Evolutionary conservation across 2,329 filamentous ascomycete species (phyloP).

Genomic region (Exophiala dermatitidis): DNA sequence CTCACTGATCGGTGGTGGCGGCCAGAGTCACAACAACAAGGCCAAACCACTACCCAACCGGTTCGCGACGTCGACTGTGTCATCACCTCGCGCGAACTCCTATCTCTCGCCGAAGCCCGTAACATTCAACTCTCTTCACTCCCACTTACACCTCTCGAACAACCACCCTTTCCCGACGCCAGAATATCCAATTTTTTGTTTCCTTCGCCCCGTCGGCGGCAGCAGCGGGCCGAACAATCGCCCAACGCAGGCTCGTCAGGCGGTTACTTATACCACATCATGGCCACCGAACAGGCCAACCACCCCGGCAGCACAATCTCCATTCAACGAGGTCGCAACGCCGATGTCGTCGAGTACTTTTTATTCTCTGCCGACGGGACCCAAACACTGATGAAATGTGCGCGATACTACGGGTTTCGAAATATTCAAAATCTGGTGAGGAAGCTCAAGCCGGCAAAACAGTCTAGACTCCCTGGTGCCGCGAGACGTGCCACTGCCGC

Average conservation of each 20-base stretch:
- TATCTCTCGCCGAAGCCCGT: conserved; percentile 79
- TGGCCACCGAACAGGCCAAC: conserved; percentile 63
- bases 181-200: conserved; percentile 68
- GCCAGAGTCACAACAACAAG: conserved; percentile 30
- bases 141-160: conserved; percentile 51
- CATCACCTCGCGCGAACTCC: conserved; percentile 88
- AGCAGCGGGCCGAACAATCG: conserved; percentile 23
- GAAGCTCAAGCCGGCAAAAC: conserved; percentile 72
- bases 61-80: conserved; percentile 94
- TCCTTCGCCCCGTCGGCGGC: conserved; percentile 39
- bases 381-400: conserved; percentile 64
- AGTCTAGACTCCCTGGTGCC: conserved; percentile 72
- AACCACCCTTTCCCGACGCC: conserved; percentile 63
- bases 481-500: conserved; percentile 41
- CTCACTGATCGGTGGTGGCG: conserved; percentile 76
- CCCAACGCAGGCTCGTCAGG: conserved; percentile 70
- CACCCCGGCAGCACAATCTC: conserved; percentile 66
- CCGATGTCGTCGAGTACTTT: conserved; percentile 81
- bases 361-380: conserved; percentile 50
- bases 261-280: conserved; percentile 78
- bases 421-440: conserved; percentile 98
- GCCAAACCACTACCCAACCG: conserved; percentile 31
- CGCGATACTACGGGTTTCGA: conserved; percentile 92
- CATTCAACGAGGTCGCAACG: conserved; percentile 70
- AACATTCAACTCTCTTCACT: conserved; percentile 68